Evolutionary conservation across 1,139 yeast genomes (phyloP), one percentile per base, ranked within the genome.

Genomic region (Magnusiomyces suaveolens): DNA sequence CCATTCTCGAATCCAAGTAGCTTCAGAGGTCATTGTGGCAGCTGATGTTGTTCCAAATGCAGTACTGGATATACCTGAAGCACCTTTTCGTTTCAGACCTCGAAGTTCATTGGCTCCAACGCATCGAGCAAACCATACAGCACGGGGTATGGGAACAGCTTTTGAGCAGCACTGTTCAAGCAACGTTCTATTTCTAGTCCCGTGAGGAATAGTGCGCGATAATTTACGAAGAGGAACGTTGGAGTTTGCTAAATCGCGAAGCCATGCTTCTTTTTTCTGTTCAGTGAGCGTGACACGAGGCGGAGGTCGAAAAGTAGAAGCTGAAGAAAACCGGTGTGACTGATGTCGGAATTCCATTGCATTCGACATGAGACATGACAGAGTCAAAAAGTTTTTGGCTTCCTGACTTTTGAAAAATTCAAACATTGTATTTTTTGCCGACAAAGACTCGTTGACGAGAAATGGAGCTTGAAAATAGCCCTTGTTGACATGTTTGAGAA

Each of bases 281-380:
- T 90, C 95, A 0, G 97, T 89, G 38, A 90, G 71, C 0, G 97
- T 90, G 21, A 90, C 95, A 59, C 96, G 73, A 12, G 92, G 90
- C 0, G 95, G 96, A 26, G 86, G 86, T 63, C 78, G 81, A 70
- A 82, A 87, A 12, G 79, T 75, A 33, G 84, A 75, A 29, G 75
- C 79, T 43, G 73, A 67, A 24, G 73, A 71, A 50, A 87, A 79
- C 60, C 82, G 81, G 63, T 86, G 85, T 60, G 82, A 77, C 43
- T 77, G 74, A 54, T 84, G 85, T 58, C 94, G 79, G 21, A 81
- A 75, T 51, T 78, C 77, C 64, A 86, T 78, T 0, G 94, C 82
- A 58, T 79, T 77, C 36, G 85, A 75, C 63, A 90, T 77, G 66
- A 75, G 83, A 68, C 67, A 80, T 53, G 74, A 85, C 69, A 69